Evolutionary conservation across 257 asterid species (phyloP).

Genomic region (Marsdenia floribunda): DNA sequence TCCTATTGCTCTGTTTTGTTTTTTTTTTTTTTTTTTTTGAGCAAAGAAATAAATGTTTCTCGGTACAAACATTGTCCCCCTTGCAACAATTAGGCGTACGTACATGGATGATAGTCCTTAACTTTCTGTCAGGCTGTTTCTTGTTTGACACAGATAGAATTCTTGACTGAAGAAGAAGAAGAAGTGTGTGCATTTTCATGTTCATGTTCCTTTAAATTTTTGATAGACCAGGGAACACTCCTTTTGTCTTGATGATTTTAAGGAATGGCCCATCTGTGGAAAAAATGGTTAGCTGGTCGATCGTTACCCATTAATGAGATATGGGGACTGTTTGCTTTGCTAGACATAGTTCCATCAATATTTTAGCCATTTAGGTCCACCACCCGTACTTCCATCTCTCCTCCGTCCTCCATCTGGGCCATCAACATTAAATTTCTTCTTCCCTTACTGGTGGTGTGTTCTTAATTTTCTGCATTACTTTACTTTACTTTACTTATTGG

Average conservation of each 20-base stretch:
- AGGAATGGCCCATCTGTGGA: slow-evolving; percentile 11
- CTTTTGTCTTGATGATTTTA: slow-evolving; percentile 11
- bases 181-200: slow-evolving; percentile 2
- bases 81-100: not conserved
- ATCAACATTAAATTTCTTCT: not conserved
- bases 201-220: slow-evolving; percentile 14
- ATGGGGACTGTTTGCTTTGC: slow-evolving; percentile 1
- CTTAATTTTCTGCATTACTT: not conserved
- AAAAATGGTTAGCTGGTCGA: slow-evolving; percentile 18
- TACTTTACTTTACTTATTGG: not conserved
- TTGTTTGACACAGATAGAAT: not conserved
- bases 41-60: not conserved
- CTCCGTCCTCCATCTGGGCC: not conserved
- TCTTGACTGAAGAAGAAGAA: not conserved
- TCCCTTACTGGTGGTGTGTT: not conserved
- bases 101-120: too few species aligned
- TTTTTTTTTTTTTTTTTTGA: too few species aligned
- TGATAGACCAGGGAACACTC: slow-evolving; percentile 8
- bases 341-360: not conserved
- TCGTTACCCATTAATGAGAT: slow-evolving; percentile 9
- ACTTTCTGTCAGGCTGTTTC: not conserved
- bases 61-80: not conserved
- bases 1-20: not conserved
- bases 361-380: slow-evolving; percentile 13
- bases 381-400: slow-evolving; percentile 10